Evolutionary conservation across 1,284 basidiomycete genomes (phyloP), one percentile per base, ranked within the genome.

Genomic region (Tetrapyrgos nigripes): DNA sequence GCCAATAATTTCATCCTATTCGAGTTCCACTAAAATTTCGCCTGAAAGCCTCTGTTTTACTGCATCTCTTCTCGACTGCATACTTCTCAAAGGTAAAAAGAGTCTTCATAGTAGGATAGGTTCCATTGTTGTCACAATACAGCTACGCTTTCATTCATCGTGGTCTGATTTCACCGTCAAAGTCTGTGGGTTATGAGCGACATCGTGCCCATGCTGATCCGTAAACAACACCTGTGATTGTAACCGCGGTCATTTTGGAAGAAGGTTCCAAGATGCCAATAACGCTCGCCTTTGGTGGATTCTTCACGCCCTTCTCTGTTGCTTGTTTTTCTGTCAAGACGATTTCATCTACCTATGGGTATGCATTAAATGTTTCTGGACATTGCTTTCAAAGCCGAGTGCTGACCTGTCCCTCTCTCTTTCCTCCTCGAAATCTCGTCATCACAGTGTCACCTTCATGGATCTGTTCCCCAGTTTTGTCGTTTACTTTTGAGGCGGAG

Each of bases 191-290:
- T 48, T 48, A 24, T 48, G 46, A 6, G 46, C 46, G 14, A 48
- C 46, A 27, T 48, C 46, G 26, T 48, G 46, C 23, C 46, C 46
- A 48, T 48, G 46, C 26, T 48, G 46, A 27, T 26, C 46, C 26
- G 46, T 48, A 24, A 48, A 48, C 17, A 23, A 26, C 8, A 48
- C 46, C 46, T 48, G 23, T 14, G 26, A 24, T 26, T 26, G 6
- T 26, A 4, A 14, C 8, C 31, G 31, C 8, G 31, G 31, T 33
- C 9, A 26, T 3, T 14, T 21, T 17, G 4, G 17, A 48, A 26
- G 17, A 26, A 24, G 13, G 13, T 23, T 26, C 46, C 46, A 23
- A 48, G 46, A 19, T 17, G 23, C 13, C 4, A 48, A 48, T 19
- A 17, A 14, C 17, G 17, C 9, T 10, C 19, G 26, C 46, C 46